Evolutionary conservation across 495 filamentous ascomycete genomes (phyloP).

Genomic region (Neurospora discreta): DNA sequence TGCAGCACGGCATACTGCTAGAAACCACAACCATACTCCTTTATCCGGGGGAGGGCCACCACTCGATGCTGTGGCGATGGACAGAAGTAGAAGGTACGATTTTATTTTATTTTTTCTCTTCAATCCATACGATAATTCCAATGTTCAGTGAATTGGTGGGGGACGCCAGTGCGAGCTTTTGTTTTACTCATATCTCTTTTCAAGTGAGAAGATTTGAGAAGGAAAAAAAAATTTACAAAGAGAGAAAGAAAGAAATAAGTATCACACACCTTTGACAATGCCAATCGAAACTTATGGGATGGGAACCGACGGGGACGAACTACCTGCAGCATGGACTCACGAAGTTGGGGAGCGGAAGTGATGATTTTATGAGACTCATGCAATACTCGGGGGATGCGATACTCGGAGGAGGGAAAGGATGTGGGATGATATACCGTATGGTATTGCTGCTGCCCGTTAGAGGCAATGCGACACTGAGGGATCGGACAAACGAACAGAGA

Average conservation of each 20-base stretch:
- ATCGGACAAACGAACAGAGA: not conserved
- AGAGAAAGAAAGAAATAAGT: too few species aligned
- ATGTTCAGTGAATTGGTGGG: not conserved
- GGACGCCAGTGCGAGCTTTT: not conserved
- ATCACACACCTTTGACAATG: not conserved
- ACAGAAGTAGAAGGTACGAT: constrained; percentile 31
- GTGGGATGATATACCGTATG: not conserved
- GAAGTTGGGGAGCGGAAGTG: not conserved
- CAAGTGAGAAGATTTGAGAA: constrained; percentile 5
- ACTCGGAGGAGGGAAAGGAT: not conserved
- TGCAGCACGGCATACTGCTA: not conserved
- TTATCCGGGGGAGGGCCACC: not conserved
- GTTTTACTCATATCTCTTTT: not conserved
- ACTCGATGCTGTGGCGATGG: constrained; percentile 6
- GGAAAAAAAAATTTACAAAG: not conserved
- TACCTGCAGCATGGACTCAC: not conserved
- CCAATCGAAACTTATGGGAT: not conserved
- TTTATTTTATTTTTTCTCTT: too few species aligned
- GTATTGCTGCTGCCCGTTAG: not conserved
- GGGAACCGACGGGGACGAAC: not conserved
- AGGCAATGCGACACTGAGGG: not conserved
- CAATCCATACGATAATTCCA: too few species aligned
- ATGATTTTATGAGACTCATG: not conserved
- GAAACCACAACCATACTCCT: not conserved
- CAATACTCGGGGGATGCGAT: not conserved